Evolutionary conservation across 2,329 filamentous ascomycete genomes (phyloP), one percentile per base, ranked within the genome.

Genomic region (Cytospora piceicola): DNA sequence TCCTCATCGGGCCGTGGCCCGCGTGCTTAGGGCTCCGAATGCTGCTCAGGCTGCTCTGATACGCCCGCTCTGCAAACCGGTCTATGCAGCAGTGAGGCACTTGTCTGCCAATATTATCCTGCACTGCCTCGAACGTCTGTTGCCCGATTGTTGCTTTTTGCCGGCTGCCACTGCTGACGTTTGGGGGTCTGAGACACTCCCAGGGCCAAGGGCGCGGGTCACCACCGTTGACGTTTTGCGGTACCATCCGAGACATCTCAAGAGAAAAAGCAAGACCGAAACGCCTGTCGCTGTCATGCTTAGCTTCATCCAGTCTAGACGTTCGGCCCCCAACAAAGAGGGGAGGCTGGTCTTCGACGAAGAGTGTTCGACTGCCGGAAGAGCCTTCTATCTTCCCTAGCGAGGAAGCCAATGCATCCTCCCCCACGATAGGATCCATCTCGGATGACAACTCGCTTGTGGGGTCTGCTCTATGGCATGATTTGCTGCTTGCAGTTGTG

Each of bases 231-330:
- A 59, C 46, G 12, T 12, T 24, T 46, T 60, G 34, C 64, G 64
- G 64, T 64, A 49, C 61, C 64, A 63, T 58, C 49, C 32, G 56
- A 63, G 64, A 66, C 59, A 63, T 30, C 34, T n/a, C 17, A 51
- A 46, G 51, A 46, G 36, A 27, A 51, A 46, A 63, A 63, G 60
- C 60, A 63, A 36, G 29, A 15, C 60, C 1, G 42, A 24, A 14
- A 24, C n/a, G 46, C 46, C 60, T 46, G 29, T 63, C 39, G 53
- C 42, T 51, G 42, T 57, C 55, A 54, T 32, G 61, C 42, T 53
- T 57, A 52, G 46, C 61, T 53, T 57, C 22, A 58, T 64, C 32
- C 17, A 46, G 61, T 12, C 24, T 59, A 64, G 61, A 58, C 22
- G 32, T 59, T 14, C 29, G 39, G 46, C 36, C 58, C 62, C 57